These are phyloP conservation scores for Pythium rhizo-oryzae DNA, from an alignment of 352 stramenopile genomes.

Conservation along the genomic window DNA sequence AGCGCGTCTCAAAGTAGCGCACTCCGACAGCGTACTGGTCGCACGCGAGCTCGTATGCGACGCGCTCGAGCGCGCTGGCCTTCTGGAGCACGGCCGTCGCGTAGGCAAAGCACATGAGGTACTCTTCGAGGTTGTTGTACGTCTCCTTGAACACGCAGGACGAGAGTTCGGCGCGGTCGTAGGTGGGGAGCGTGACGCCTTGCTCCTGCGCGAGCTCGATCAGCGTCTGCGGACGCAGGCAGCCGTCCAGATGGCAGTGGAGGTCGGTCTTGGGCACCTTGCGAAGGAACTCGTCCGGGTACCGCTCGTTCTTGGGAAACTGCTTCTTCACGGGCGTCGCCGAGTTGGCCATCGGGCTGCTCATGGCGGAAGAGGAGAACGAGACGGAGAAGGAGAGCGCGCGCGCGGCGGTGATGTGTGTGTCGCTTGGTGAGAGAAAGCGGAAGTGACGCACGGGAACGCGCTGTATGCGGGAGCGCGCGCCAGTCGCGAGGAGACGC, in stretches of 20 bases:
- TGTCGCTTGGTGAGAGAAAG: neutral
- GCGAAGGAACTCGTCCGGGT: constrained; percentile 72
- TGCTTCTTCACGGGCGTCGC: constrained; percentile 25
- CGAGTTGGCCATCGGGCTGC: neutral
- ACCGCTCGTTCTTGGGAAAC: constrained; percentile 60
- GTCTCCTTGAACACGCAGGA: constrained; percentile 79
- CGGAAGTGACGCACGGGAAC: too few species aligned
- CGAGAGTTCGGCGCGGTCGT: constrained; percentile 60
- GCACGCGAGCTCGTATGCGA: constrained; percentile 83
- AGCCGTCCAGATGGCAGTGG: constrained; percentile 89
- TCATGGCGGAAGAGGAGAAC: neutral
- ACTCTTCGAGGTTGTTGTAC: constrained; percentile 83
- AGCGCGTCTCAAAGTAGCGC: constrained; percentile 87
- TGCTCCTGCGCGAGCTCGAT: constrained; percentile 83
- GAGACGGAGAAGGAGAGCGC: neutral
- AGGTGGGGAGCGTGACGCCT: constrained; percentile 71
- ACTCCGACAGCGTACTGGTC: constrained; percentile 82
- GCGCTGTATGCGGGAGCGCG: too few species aligned
- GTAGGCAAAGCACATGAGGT: constrained; percentile 85
- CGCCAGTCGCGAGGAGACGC: too few species aligned
- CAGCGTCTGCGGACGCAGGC: constrained; percentile 77
- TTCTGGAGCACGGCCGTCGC: constrained; percentile 68
- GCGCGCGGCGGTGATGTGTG: neutral
- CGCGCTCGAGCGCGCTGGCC: constrained; percentile 68
- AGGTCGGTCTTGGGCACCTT: constrained; percentile 83